phyloP scores from a whole-genome alignment of 192 early-diverging fungal species.

The Diversispora epigaea region DNA sequence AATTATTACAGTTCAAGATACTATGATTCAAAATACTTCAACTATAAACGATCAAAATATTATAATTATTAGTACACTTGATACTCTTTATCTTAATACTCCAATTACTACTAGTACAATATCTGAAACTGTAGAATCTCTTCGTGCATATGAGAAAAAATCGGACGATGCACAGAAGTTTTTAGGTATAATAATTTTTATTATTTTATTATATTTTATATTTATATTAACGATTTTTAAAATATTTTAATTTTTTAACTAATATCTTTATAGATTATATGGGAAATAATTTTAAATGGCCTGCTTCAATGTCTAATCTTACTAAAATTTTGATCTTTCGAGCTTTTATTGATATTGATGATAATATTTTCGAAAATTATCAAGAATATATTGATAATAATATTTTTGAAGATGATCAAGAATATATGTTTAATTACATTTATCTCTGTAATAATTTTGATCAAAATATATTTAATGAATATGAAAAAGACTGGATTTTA shows the following conservation, averaged over 20 bases:
- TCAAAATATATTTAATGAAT: neutral
- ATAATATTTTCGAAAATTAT: no score
- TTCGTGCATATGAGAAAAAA: constrained; percentile 11
- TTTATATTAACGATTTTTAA: no score
- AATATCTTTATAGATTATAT: constrained; percentile 9
- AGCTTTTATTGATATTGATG: neutral
- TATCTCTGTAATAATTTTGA: constrained; percentile 11
- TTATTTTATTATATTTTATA: constrained; percentile 8
- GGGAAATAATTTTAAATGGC: constrained; percentile 8
- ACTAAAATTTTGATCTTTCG: neutral
- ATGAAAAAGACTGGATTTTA: neutral
- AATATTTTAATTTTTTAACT: neutral
- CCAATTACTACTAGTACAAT: no score
- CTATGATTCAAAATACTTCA: no score
- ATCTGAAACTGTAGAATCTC: constrained; percentile 19
- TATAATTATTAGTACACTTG: constrained; percentile 3
- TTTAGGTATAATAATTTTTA: neutral
- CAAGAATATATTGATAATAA: no score
- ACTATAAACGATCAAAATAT: no score
- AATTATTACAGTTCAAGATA: no score
- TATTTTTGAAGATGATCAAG: neutral
- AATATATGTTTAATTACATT: neutral
- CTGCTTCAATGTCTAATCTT: neutral
- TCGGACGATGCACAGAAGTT: neutral
- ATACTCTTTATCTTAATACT: constrained; percentile 12